Base-by-base conservation (phyloP, 192 early-diverging fungal genomes). In the Globomyces pollinis-pini region DNA sequence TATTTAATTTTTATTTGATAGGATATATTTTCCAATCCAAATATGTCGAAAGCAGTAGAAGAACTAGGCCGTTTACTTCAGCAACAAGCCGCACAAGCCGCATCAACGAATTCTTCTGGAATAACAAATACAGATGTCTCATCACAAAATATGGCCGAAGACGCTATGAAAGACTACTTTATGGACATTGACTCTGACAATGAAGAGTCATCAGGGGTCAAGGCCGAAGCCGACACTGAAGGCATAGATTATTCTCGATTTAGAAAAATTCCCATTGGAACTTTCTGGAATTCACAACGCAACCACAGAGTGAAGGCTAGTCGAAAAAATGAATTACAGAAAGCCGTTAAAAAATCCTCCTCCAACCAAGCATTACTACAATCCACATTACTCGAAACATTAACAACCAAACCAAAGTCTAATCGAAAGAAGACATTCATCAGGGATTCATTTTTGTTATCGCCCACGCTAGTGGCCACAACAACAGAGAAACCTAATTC, bases 241-340 rank as follows among this genome's bases (percentile, higher is more conserved):
- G 38, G 20, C n/a, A 7, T 26, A 47, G 44, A 6, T 26, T 57
- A 39, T 41, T 57, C 55, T 28, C 15, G 55, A 57, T 57, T 57
- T 30, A 26, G 24, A n/a, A 39, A 44, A n/a, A 57, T 57, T 44
- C 55, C 55, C 28, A 57, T 57, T 41, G 55, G 55, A 15, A 57
- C 55, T 2, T 57, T 57, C 39, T 57, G 55, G 55, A 57, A 57
- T 26, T 57, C 55, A 12, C 55, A 57, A 21, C 55, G 55, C 2
- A 34, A 2, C 30, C 7, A 12, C 9, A 26, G 32, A 26, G 30
- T 13, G 2, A 57, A 33, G 16, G 52, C 20, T 11, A 12, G 12
- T 7, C 38, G 39, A 44, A 57, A 57, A 29, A 31, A 26, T 4
- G 55, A 57, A 39, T 15, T 57, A 12, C 55, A 57, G 23, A 39